Base-by-base conservation (phyloP, 2,329 filamentous ascomycete species). In the Aspergillus chevalieri region DNA sequence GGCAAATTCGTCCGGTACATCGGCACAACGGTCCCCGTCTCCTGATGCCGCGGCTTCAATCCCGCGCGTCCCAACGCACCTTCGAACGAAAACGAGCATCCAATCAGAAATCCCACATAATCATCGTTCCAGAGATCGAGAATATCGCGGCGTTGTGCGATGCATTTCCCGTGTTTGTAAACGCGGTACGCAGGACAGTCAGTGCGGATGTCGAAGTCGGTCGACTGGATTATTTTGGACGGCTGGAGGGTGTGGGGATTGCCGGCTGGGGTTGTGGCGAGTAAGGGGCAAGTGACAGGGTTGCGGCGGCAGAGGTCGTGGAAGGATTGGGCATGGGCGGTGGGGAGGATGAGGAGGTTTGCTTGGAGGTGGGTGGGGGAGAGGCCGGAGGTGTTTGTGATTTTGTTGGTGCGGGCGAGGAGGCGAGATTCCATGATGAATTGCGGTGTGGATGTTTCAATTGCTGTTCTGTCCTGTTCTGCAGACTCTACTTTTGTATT, bases 71-170 rank as follows among this genome's bases (percentile, higher is more conserved):
- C 59, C 19, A 86, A 73, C 3, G 81, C 81, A 2, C 72, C 66
- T 62, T 85, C 82, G 59, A 86, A 86, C 56, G 75, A 81, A 70
- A 78, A 85, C 1, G 77, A 81, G 60, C 82, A 86, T 7, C 82
- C 83, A 52, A 86, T 78, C 42, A 85, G 62, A 58, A 83, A 86
- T 0, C 74, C 82, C 21, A 82, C 76, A 55, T 86, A 80, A 54
- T 83, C 75, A 4, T 70, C 60, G 0, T 73, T 76, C 83, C 82
- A 86, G 38, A 80, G 64, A 2, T 65, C 57, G 1, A 65, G 56
- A 14, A 86, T 69, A 58, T 81, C 72, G 1, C 58, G 45, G 28
- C 67, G 67, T 0, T 65, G 60, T 17, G 68, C 68, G 4, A 65
- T 55, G 2, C 78, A 65, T 42, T 66, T 65, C 2, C 74, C 74